phyloP scores from a whole-genome alignment of 306 rosid species.

The Comarum palustre region DNA sequence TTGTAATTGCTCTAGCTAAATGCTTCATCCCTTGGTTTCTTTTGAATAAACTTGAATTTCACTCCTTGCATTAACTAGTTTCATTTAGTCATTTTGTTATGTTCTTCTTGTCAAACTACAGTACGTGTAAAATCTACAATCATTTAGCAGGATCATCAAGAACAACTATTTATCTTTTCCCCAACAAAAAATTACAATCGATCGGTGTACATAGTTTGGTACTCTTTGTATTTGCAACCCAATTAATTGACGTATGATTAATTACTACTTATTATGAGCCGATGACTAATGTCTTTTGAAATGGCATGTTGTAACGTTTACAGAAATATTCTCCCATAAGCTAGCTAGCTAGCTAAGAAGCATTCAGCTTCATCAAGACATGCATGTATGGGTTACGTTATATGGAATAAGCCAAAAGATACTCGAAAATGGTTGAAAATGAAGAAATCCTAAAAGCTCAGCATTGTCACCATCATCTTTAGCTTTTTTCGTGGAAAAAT shows the following conservation, averaged over 20 bases:
- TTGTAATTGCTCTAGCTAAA: neutral
- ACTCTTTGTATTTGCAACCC: neutral
- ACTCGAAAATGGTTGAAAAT: neutral
- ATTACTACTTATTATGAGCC: neutral
- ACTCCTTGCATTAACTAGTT: no score
- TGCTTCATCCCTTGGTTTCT: no score
- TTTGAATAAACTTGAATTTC: no score
- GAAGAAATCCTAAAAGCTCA: neutral
- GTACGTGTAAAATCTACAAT: neutral
- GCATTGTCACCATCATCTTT: constrained; percentile 1
- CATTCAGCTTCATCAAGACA: neutral
- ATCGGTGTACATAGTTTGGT: neutral
- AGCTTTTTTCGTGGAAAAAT: neutral
- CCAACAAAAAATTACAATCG: neutral
- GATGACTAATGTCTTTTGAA: neutral
- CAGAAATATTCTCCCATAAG: neutral
- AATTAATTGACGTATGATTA: neutral
- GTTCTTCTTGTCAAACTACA: neutral
- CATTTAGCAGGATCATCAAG: no score
- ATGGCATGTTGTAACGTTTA: neutral
- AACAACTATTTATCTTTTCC: neutral
- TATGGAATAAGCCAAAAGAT: neutral
- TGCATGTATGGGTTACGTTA: no score
- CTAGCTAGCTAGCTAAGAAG: neutral
- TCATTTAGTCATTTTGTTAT: neutral